Evolutionary conservation across 1,139 yeast genomes (phyloP), one percentile per base, ranked within the genome.

Genomic region (Kazachstania sp.): DNA sequence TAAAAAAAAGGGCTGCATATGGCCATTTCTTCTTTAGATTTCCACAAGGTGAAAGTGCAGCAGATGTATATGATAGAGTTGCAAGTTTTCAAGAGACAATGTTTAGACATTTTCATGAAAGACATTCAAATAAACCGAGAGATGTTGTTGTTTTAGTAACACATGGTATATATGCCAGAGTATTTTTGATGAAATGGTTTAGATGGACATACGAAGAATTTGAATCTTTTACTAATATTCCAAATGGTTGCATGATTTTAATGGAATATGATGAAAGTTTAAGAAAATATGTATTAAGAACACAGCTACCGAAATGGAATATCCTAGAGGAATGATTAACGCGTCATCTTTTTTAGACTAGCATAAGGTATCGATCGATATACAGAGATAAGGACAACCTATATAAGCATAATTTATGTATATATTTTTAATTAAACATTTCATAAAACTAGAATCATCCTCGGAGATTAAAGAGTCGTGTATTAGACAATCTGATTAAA

Each of bases 31-130:
- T 88, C 66, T 88, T 84, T 63, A 68, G 97, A 47, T 88, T 88
- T 32, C 96, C 96, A 11, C 81, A 85, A 59, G 97, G 97, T 4
- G 97, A 88, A 64, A 83, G 92, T 58, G 97, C 96, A 0, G 97
- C 97, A 0, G 97, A 88, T 65, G 96, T 88, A 3, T 88, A 81
- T 66, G 96, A 88, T 64, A 70, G 97, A 43, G 83, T 90, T 51
- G 85, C 95, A 2, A 85, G 94, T 35, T 88, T 88, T 65, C 87
- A 87, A 62, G 96, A 87, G 64, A 79, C 95, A 0, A 66, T 88
- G 41, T 86, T 82, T 63, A 72, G 97, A 39, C 94, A 85, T 61
- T 88, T 88, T 60, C 78, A 77, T 71, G 56, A 50, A 45, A 53
- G 37, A 46, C 43, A 45, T 40, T 48, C 51, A 31, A 54, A 49